Evolutionary conservation across 2,329 filamentous ascomycete genomes (phyloP), one percentile per base, ranked within the genome.

Genomic region (Cryphonectria nitschkei): DNA sequence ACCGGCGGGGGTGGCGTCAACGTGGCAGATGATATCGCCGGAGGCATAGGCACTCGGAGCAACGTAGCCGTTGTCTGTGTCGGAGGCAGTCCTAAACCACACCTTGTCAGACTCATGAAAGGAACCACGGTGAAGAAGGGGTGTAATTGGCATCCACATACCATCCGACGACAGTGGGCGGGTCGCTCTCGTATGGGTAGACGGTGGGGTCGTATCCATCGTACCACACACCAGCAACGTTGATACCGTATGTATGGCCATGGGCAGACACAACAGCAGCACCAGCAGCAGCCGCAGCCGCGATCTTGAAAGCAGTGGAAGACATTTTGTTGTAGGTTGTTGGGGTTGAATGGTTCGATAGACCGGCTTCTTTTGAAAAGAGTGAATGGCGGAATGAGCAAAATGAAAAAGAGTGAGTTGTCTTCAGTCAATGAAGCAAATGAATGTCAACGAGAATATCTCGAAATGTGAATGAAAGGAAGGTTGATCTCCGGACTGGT

Each of bases 1-100:
- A 64, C 72, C 71, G 6, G 78, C 80, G n/a, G 77, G 74, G 4
- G 71, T 76, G 22, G 80, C 76, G 54, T 76, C 77, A 68, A 76
- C 79, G 76, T 81, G 78, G 75, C 81, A 82, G 76, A 77, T 79
- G 70, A 82, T 82, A 69, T 80, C 79, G 46, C 75, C 64, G 19
- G 75, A 76, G 16, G 76, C 75, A 66, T 80, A 79, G 64, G 76
- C 74, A 70, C 76, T 70, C 0, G 77, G 76, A 1, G 74, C 81
- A 2, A 84, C 82, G 73, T 82, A 82, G 69, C 83, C 82, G 75
- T 80, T 81, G 73, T 78, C 79, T 3, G 63, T 68, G 50, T 71
- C 61, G 32, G 71, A 69, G n/a, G 70, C 70, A 58, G 73, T 73
- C 67, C 63, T 65, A 14, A 2, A 6, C 14, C 32, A 39, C 19